phyloP scores from a whole-genome alignment of 352 stramenopile genomes.

The Phytophthora boehmeriae region DNA sequence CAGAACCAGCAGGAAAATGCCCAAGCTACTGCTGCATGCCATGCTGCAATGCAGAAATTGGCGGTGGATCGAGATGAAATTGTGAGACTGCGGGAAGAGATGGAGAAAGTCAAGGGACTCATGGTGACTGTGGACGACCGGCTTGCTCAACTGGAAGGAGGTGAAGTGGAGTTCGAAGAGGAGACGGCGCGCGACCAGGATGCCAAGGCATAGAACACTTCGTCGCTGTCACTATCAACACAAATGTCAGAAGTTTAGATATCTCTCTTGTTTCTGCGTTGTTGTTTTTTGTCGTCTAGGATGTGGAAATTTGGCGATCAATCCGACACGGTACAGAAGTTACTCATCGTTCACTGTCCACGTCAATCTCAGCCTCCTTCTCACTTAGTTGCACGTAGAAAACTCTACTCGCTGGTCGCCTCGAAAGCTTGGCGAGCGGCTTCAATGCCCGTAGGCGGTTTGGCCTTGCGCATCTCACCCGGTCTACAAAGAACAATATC shows the following conservation, averaged over 20 bases:
- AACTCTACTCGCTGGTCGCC: conserved; percentile 23
- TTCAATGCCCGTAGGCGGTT: conserved; percentile 63
- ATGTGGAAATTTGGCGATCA: conserved; percentile 21
- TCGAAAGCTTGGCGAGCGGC: conserved; percentile 57
- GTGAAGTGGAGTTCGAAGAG: conserved; percentile 50
- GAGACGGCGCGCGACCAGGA: conserved; percentile 25
- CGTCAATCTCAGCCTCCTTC: conserved; percentile 16
- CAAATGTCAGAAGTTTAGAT: conserved; percentile 17
- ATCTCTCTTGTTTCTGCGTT: conserved; percentile 30
- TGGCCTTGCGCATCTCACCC: conserved; percentile 86
- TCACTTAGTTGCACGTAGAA: not conserved
- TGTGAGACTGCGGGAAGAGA: conserved; percentile 61
- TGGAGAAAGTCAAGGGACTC: conserved; percentile 80
- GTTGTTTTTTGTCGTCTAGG: conserved; percentile 18
- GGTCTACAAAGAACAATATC: conserved; percentile 42
- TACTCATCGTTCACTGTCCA: conserved; percentile 5
- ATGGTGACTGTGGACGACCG: conserved; percentile 79
- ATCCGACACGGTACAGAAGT: conserved; percentile 12
- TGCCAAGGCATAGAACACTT: conserved; percentile 16
- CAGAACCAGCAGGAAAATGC: conserved; percentile 8
- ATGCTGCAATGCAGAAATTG: conserved; percentile 42
- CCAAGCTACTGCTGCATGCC: conserved; percentile 37
- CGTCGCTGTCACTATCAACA: conserved; percentile 19
- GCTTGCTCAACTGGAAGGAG: conserved; percentile 62
- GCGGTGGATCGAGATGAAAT: conserved; percentile 58